phyloP scores from a whole-genome alignment of 2,329 filamentous ascomycete species.

The Orbilia oligospora region DNA sequence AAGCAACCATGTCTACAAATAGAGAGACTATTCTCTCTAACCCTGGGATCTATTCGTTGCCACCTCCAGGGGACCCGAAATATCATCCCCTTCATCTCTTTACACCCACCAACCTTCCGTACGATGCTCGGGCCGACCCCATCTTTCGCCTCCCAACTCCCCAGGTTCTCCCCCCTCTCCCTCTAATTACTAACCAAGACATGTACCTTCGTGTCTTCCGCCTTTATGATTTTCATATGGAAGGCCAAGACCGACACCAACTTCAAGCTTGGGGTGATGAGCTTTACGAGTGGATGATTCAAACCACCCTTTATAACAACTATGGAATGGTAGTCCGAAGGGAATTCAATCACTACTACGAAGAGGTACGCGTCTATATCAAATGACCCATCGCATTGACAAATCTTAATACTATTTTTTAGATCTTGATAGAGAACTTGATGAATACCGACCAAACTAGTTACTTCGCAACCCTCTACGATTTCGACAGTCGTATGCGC shows the following conservation, averaged over 20 bases:
- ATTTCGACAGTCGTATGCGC: conserved; percentile 23
- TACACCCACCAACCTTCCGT: not conserved
- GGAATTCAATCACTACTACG: conserved; percentile 19
- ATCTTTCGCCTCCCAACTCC: conserved; percentile 31
- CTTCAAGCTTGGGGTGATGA: conserved; percentile 37
- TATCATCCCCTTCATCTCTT: conserved; percentile 31
- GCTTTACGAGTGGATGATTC: conserved; percentile 35
- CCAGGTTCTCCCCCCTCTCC: conserved; percentile 27
- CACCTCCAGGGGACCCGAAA: conserved; percentile 24
- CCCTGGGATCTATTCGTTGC: conserved; percentile 1
- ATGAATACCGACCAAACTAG: conserved; percentile 10
- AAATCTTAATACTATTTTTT: not conserved
- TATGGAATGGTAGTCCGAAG: conserved; percentile 12
- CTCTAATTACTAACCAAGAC: not conserved
- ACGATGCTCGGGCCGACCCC: conserved; percentile 21
- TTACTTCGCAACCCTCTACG: conserved; percentile 36
- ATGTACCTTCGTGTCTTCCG: conserved; percentile 27
- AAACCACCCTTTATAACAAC: conserved; percentile 22
- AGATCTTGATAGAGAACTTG: conserved; percentile 9
- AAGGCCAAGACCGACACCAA: not conserved
- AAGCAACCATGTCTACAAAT: not conserved
- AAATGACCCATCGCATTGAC: not conserved
- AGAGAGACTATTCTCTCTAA: not conserved
- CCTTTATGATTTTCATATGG: not conserved
- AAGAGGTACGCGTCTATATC: not conserved